Conservation (phyloP, 2,329 filamentous ascomycete genomes). For the Talaromyces sp. region DNA sequence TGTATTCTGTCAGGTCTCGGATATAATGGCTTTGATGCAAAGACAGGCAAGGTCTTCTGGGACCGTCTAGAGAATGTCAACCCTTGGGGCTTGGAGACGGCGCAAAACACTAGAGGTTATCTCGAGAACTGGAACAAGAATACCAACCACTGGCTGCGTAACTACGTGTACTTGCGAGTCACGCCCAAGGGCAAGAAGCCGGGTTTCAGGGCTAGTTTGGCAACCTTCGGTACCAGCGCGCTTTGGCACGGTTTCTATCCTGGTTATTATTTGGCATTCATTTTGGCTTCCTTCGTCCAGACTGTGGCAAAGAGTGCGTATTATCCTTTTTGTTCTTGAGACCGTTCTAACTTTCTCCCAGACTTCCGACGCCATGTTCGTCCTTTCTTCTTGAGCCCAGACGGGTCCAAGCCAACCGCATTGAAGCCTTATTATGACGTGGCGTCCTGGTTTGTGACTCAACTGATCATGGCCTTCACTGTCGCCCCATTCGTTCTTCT, state of each 20-base stretch:
- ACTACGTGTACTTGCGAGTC: conserved; percentile 93
- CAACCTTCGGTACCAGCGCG: conserved; percentile 90
- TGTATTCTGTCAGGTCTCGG: conserved; percentile 93
- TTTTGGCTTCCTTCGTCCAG: conserved; percentile 87
- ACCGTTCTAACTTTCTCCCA: conserved; percentile 41
- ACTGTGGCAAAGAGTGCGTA: conserved; percentile 87
- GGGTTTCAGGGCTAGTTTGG: conserved; percentile 89
- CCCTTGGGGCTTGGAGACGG: conserved; percentile 79
- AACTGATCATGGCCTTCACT: conserved; percentile 78
- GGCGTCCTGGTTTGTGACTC: conserved; percentile 71
- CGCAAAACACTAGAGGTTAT: conserved; percentile 90
- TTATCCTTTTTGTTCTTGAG: not conserved
- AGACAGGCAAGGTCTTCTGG: conserved; percentile 83
- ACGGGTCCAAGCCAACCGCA: conserved; percentile 65
- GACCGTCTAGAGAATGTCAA: conserved; percentile 87
- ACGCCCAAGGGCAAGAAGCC: conserved; percentile 95
- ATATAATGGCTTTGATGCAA: conserved; percentile 86
- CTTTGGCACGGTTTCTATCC: conserved; percentile 99
- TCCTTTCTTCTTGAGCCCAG: conserved; percentile 84
- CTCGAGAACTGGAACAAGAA: conserved; percentile 98
- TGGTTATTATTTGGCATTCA: conserved; percentile 88
- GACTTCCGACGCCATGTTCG: conserved; percentile 86
- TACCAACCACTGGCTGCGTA: conserved; percentile 93
- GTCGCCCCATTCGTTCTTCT: conserved; percentile 85
- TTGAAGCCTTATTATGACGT: conserved; percentile 86